Conservation (phyloP, 2,329 filamentous ascomycete species). For the Fusarium odoratissimum region DNA sequence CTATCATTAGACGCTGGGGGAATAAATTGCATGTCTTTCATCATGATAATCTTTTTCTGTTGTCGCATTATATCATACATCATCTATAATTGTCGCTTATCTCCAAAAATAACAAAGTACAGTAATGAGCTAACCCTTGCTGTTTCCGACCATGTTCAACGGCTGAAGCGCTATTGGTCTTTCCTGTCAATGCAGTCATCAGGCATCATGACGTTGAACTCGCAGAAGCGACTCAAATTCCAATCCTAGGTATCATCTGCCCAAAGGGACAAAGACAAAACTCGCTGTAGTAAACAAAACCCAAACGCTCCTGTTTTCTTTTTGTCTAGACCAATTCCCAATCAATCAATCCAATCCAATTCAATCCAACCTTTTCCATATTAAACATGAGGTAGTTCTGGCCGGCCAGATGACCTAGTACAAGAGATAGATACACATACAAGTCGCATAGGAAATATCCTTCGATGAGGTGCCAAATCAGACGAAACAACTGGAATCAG, state of each 20-base stretch:
- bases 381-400: conserved; percentile 2
- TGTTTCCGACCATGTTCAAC: not conserved
- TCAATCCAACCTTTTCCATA: not conserved
- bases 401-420: conserved; percentile 31
- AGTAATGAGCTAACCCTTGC: not conserved
- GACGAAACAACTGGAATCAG: conserved; percentile 25
- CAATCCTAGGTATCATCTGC: not conserved
- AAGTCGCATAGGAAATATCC: conserved; percentile 28
- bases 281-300: conserved; percentile 4
- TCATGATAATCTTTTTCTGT: not conserved
- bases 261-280: not conserved
- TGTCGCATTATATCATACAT: conserved; percentile 38
- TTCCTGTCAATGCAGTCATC: conserved; percentile 19
- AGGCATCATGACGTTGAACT: conserved; percentile 27
- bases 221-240: not conserved
- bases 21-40: not conserved
- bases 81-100: conserved; percentile 27
- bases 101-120: not conserved
- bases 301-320: conserved; percentile 19
- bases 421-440: conserved; percentile 6
- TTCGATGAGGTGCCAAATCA: conserved; percentile 28
- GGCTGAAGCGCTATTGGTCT: conserved; percentile 11
- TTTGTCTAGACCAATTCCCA: conserved; percentile 33
- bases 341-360: not conserved
- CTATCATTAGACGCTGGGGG: not conserved